phyloP scores from a whole-genome alignment of 2,329 filamentous ascomycete genomes.

The Fusarium tjaetaba region DNA sequence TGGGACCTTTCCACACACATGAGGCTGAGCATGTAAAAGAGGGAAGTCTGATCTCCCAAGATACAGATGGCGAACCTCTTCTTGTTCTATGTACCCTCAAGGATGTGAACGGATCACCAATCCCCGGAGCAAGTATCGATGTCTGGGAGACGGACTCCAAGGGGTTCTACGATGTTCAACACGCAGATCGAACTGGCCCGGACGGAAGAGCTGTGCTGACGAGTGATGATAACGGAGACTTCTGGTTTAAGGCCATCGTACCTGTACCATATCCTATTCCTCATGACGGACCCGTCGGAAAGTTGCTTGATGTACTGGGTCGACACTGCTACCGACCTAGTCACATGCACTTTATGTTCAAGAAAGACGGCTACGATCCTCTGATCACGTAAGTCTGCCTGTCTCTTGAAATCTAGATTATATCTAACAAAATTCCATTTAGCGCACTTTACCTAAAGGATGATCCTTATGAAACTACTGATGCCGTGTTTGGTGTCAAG shows the following conservation, averaged over 20 bases:
- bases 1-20: constrained; percentile 83
- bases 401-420: too few relatives aligned
- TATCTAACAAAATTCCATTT: too few relatives aligned
- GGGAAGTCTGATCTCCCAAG: constrained; percentile 69
- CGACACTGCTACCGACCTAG: constrained; percentile 81
- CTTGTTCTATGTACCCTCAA: constrained; percentile 74
- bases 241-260: constrained; percentile 87
- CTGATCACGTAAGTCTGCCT: constrained; percentile 15
- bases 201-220: constrained; percentile 46
- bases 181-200: constrained; percentile 61
- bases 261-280: constrained; percentile 89
- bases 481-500: constrained; percentile 25
- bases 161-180: constrained; percentile 81
- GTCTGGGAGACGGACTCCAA: constrained; percentile 83
- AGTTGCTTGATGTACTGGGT: constrained; percentile 70
- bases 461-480: constrained; percentile 19
- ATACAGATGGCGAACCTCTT: constrained; percentile 71
- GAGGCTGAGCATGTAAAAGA: constrained; percentile 65
- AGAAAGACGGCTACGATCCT: constrained; percentile 45
- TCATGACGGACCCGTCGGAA: constrained; percentile 83
- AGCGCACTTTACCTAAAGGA: background rate
- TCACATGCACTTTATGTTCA: constrained; percentile 91
- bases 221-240: constrained; percentile 42
- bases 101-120: constrained; percentile 67
- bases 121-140: constrained; percentile 69